Base-by-base conservation (phyloP, 225 moss, liverwort and hornwort species). In the Polytrichum formosum region DNA sequence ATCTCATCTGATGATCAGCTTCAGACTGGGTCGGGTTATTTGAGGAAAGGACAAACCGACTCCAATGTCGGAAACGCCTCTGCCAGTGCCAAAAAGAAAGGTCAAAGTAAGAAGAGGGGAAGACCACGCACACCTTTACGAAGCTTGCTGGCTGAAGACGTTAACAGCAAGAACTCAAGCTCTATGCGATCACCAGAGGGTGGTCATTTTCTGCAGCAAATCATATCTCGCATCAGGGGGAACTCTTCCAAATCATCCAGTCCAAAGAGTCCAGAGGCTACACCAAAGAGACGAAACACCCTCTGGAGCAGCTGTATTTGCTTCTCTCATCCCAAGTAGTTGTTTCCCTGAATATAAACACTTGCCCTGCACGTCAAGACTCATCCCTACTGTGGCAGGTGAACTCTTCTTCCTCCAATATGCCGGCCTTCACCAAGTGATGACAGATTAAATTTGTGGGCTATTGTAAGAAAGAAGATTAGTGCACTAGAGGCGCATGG, bases 261-360 rank as follows among this genome's bases (percentile, higher is more conserved):
- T 69, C 70, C 80, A 1, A 84, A 80, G 67, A 77, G 72, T 69
- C 75, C 77, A 18, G 72, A 66, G 20, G 37, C 53, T 29, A 28
- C 22, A 63, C 22, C 77, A 25, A 84, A 77, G 77, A 72, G 77
- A 72, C 74, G 84, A 56, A 69, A 66, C 28, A 77, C 65, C 53
- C 25, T 67, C 28, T 84, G 84, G 80, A 84, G 74, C 61, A 74
- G 56, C 70, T 84, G 84, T 77, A 80, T 84, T 56, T 84, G 84
- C 28, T 80, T 84, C 69, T 84, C 58, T 20, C 58, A 58, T 58
- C 21, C 58, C 58, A 58, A 58, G 58, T 58, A 58, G 6, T 20
- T 20, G 5, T n/a, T 8, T 22, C 4, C n/a, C 58, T 6, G 20
- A 58, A 22, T 13, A 46, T 0, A 46, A 13, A 16, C 46, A 46